Evolutionary conservation across 805 yeast species (phyloP), one percentile per base, ranked within the genome.

Genomic region (Komagataella phaffii): DNA sequence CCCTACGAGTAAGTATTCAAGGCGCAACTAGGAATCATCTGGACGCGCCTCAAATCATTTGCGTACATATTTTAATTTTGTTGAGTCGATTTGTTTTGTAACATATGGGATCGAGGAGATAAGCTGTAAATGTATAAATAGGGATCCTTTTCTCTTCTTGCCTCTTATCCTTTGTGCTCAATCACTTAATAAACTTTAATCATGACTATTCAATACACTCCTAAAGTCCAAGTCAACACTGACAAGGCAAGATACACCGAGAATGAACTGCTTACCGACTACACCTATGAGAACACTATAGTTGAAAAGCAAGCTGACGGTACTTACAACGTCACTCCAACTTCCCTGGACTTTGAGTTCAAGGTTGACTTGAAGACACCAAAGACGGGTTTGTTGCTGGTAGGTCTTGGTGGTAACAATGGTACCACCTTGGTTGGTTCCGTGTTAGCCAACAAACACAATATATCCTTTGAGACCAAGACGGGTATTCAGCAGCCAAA

Each of bases 331-430:
- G 95, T 90, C 50, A 80, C 83, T 18, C 95, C 95, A 19, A 77
- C 83, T 51, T 63, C 76, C 52, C 76, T 76, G 56, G 84, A 88
- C 57, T 88, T 88, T 63, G 83, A 88, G 64, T 91, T 90, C 76
- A 87, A 88, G 68, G 83, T 87, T 50, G 95, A 88, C 59, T 75
- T 87, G 64, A 76, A 74, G 53, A 80, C 83, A 47, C 96, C 96
- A 59, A 88, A 84, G 68, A 77, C 88, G 49, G 98, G 98, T 60
- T 73, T 90, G 56, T 69, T 90, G 80, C 75, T 91, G 56, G 97
- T 90, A 43, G 98, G 98, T 59, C 75, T 90, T 58, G 97, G 97
- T 60, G 98, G 98, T 69, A 90, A 90, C 75, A 90, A 90, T 64
- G 98, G 97, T 68, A 77, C 96, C 53, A 90, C 98, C 12, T 75